Evolutionary conservation across 1,284 basidiomycete species (phyloP), one percentile per base, ranked within the genome.

Genomic region (Bjerkandera adusta): DNA sequence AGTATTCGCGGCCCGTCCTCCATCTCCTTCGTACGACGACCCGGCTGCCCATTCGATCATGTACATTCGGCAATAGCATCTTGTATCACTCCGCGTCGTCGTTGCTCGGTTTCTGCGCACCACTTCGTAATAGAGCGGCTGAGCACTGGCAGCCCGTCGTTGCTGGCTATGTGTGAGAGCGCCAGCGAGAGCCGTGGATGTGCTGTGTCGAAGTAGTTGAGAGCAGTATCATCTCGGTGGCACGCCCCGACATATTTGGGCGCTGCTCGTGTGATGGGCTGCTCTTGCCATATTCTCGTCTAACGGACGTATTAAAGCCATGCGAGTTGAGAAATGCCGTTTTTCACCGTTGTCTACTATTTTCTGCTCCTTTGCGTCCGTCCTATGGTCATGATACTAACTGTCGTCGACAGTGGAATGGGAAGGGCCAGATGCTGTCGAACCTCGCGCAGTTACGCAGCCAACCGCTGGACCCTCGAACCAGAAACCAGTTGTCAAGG

Each of bases 371-470:
- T 8, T 15, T 20, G 10, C 25, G 25, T 36, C 30, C 15, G 27
- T 40, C 11, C n/a, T 1, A 40, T 12, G 25, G 7, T 16, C 44
- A 6, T 3, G 39, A 37, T 30, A 50, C 46, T 49, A 24, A 22
- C 40, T 50, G 50, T 52, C 56, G 50, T 60, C 54, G 64, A 50
- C 67, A 89, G 85, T 80, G 79, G 66, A 75, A 56, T 89, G 84
- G 83, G 85, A 89, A 58, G 83, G 77, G 1, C 65, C 71, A 24
- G 77, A 79, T 15, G 76, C 73, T 3, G 52, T 81, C 39, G 75
- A 83, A 51, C 72, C 26, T 5, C 27, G 27, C 18, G 25, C 36
- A 54, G 38, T 49, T 35, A 49, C 53, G 47, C 50, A 62, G 51
- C 47, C 54, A 49, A 21, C 50, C 27, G 8, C 53, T 48, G 36